A percentile compares a stretch with the other conserved stretches of the same genome.
These are phyloP conservation scores for Cyclocybe aegerita DNA, from an alignment of 768 basidiomycete species.

Conservation along the genomic window DNA sequence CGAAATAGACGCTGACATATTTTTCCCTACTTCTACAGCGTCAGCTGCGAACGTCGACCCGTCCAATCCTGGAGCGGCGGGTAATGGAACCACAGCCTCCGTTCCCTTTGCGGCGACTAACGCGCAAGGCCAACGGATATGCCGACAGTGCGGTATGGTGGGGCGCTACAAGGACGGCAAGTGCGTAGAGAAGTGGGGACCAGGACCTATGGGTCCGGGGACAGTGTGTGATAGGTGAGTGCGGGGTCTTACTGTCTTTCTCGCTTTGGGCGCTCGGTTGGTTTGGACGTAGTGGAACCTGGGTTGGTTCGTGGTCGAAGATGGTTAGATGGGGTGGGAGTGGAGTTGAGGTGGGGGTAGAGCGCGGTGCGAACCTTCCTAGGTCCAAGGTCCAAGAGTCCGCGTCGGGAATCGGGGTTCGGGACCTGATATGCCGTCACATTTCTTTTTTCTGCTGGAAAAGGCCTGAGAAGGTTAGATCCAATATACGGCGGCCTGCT, in stretches of 20 bases:
- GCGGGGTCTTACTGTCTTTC: neutral
- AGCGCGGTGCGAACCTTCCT: too few relatives aligned
- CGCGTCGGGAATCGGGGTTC: too few relatives aligned
- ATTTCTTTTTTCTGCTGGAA: too few relatives aligned
- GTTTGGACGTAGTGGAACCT: neutral
- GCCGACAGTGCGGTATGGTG: conserved; percentile 70
- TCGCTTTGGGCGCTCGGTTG: neutral
- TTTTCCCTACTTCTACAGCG: neutral
- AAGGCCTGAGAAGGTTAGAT: too few relatives aligned
- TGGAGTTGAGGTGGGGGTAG: too few relatives aligned
- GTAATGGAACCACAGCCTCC: conserved; percentile 5
- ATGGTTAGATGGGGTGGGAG: too few relatives aligned
- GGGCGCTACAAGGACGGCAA: conserved; percentile 84
- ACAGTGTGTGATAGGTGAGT: conserved; percentile 78
- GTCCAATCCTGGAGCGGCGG: conserved; percentile 12
- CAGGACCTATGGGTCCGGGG: conserved; percentile 79
- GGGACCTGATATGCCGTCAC: too few relatives aligned
- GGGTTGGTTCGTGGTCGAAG: neutral
- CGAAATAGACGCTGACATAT: neutral
- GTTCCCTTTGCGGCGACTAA: conserved; percentile 47
- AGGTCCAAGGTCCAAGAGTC: too few relatives aligned
- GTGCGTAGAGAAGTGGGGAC: conserved; percentile 88
- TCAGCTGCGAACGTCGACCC: conserved; percentile 4
- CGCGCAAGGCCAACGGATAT: conserved; percentile 69
- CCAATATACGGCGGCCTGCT: too few relatives aligned